A percentile compares a stretch with the other conserved stretches of the same genome.
These are phyloP conservation scores for Purshia tridentata DNA, from an alignment of 306 rosid genomes.

Conservation along the genomic window DNA sequence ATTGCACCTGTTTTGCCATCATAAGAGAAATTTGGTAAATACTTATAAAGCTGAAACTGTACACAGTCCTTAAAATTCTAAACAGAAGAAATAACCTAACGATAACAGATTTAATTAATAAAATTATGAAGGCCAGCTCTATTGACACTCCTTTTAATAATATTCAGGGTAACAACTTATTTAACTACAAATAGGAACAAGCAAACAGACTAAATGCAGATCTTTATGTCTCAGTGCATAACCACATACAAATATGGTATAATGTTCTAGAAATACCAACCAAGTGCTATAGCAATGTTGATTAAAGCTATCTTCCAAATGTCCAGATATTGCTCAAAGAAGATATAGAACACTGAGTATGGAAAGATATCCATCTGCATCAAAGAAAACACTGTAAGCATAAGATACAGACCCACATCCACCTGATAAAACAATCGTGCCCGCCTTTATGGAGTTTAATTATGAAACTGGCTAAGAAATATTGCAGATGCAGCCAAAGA, in stretches of 20 bases:
- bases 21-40: constrained; percentile 20
- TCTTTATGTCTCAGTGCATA: background rate
- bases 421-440: constrained; percentile 21
- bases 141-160: background rate
- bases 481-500: constrained; percentile 8
- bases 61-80: background rate
- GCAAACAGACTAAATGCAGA: background rate
- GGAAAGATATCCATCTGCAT: constrained; percentile 95
- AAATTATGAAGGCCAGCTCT: background rate
- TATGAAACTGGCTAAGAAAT: constrained; percentile 20
- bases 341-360: constrained; percentile 92
- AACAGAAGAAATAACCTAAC: background rate
- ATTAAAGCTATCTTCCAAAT: constrained; percentile 76
- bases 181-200: background rate
- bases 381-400: constrained; percentile 36
- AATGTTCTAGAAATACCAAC: constrained; percentile 46
- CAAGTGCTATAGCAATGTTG: constrained; percentile 77
- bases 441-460: background rate
- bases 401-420: constrained; percentile 22
- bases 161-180: background rate
- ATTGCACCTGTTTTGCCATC: constrained; percentile 69
- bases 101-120: background rate
- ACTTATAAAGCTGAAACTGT: background rate
- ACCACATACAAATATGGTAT: background rate
- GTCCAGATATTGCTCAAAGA: constrained; percentile 95